Percentiles rank a stretch among this genome's conserved stretches.
These are phyloP conservation scores for Delphinella strobiligena DNA, from an alignment of 2,329 filamentous ascomycete genomes.

Conservation along the genomic window DNA sequence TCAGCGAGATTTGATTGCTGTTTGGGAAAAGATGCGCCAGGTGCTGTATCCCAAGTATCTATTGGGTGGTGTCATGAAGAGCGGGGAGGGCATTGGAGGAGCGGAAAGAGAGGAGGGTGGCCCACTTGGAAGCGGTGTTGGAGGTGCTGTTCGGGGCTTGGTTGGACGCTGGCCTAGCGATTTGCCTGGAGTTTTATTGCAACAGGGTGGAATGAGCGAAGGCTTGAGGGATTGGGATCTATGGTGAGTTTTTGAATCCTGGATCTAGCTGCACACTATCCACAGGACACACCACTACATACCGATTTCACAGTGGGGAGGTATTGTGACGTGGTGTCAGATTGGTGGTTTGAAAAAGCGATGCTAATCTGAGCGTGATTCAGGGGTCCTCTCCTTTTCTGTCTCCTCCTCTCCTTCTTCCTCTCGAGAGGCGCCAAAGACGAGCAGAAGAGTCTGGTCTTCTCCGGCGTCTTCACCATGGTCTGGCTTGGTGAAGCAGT, in stretches of 20 bases:
- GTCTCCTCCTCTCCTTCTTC: constrained; percentile 74
- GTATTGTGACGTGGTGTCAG: too few species aligned
- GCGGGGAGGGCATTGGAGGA: constrained; percentile 44
- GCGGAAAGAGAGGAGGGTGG: constrained; percentile 44
- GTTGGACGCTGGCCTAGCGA: constrained; percentile 52
- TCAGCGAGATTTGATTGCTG: constrained; percentile 76
- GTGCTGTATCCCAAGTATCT: constrained; percentile 94
- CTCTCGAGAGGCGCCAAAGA: constrained; percentile 69
- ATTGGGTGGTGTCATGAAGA: constrained; percentile 53
- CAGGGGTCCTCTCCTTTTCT: constrained; percentile 88
- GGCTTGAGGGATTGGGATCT: constrained; percentile 94
- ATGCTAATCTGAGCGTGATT: constrained; percentile 12
- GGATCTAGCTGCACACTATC: too few species aligned
- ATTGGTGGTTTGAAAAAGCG: too few species aligned
- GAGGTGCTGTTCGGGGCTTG: constrained; percentile 39
- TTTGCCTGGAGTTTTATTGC: constrained; percentile 43
- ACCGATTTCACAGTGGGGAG: too few species aligned
- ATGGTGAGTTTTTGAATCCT: constrained; percentile 41
- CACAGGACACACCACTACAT: too few species aligned
- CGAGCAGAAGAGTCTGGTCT: constrained; percentile 77
- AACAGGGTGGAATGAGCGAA: constrained; percentile 68
- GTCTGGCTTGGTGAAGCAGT: constrained; percentile 95
- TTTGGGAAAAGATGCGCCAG: constrained; percentile 97
- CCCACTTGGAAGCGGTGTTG: constrained; percentile 21
- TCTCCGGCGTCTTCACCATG: constrained; percentile 91